Base-by-base conservation (phyloP, 2,329 filamentous ascomycete species). In the Fusarium ramigenum region DNA sequence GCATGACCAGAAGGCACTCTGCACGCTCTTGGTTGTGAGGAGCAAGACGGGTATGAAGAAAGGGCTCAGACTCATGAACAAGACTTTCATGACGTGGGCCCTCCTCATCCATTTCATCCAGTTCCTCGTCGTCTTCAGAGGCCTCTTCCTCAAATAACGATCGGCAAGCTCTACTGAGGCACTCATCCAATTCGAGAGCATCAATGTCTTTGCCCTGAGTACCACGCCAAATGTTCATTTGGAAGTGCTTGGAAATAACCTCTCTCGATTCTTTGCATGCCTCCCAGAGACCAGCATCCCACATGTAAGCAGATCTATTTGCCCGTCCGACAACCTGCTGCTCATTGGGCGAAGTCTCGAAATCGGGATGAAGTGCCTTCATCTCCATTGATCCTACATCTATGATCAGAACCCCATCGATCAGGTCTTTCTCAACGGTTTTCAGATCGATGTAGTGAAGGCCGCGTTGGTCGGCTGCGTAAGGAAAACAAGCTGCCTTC, bases 201-300 rank as follows among this genome's bases (percentile, higher is more conserved):
- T 4, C 19, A 9, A 21, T 10, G 2, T 21, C 2, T 10, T 15
- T 37, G 1, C 2, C 0, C 14, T n/a, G 25, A 6, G 21, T 1
- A 30, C 7, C 2, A 3, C 11, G 5, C 56, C 62, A 53, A 2
- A 18, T 2, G 0, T 18, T 4, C 10, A 49, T 3, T 4, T n/a
- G 9, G 4, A 28, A 21, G 25, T 57, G 21, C 7, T 9, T 5
- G 5, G 8, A 7, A 1, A 71, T 23, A 1, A 30, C 39, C 1
- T 11, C 7, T 9, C 59, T 54, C 0, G 68, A 68, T 14, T 72
- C 68, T 21, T 11, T 47, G 6, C 69, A 68, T 5, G 67, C 50
- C 4, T 10, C 37, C 63, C 40, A 61, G 4, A 71, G 68, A 4
- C 68, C 68, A 9, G 9, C 40, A 19, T 72, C 42, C 53, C 63